Conservation (phyloP, 1,139 yeast species). For the Candida tropicalis region DNA sequence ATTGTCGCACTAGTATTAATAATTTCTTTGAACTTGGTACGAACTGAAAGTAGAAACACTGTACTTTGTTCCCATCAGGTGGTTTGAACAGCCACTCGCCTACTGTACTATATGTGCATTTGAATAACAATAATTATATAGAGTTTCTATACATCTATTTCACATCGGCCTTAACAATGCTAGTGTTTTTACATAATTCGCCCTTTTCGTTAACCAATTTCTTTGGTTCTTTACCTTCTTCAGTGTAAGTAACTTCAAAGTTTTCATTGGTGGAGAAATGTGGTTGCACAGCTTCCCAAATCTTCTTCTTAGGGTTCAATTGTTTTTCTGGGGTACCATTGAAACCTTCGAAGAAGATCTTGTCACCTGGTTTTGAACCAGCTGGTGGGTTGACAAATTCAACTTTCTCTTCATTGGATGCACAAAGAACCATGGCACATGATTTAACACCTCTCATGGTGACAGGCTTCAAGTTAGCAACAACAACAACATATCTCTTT, state of each 20-base stretch:
- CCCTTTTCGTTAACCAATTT: slow-evolving; percentile 79
- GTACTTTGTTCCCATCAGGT: no score
- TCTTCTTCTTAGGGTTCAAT: slow-evolving; percentile 97
- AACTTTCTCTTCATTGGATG: slow-evolving; percentile 67
- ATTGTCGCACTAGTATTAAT: no score
- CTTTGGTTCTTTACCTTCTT: slow-evolving; percentile 77
- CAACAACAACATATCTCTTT: slow-evolving; percentile 51
- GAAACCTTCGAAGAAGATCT: slow-evolving; percentile 89
- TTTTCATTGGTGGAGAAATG: slow-evolving; percentile 77
- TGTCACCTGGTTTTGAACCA: slow-evolving; percentile 95
- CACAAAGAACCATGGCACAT: slow-evolving; percentile 96
- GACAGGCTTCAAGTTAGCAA: slow-evolving; percentile 65
- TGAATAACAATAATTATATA: not conserved
- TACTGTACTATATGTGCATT: no score
- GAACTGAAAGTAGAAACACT: no score
- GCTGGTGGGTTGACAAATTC: slow-evolving; percentile 96
- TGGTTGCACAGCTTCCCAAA: slow-evolving; percentile 96
- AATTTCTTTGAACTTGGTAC: no score
- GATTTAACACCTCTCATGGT: slow-evolving; percentile 89
- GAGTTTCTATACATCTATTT: slow-evolving; percentile 42
- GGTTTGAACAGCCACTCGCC: no score
- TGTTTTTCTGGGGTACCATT: slow-evolving; percentile 89
- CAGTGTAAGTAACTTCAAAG: slow-evolving; percentile 78
- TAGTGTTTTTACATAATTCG: slow-evolving; percentile 66
- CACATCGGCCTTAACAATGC: slow-evolving; percentile 71